Base-by-base conservation (phyloP, 2,329 filamentous ascomycete genomes). In the Hirsutella rhossiliensis region DNA sequence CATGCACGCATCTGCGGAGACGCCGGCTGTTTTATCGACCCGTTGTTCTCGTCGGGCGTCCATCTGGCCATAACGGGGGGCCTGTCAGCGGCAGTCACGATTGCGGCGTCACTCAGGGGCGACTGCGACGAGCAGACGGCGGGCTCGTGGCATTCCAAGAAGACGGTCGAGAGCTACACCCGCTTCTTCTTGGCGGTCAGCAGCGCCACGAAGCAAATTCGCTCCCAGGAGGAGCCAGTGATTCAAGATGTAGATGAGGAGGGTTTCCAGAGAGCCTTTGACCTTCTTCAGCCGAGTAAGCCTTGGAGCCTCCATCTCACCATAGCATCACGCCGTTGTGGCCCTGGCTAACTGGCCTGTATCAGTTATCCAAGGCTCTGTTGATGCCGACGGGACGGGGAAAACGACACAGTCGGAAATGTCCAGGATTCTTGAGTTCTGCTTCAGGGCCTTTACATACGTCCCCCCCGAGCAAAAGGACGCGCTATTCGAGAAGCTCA, bases 21-120 rank as follows among this genome's bases (percentile, higher is more conserved):
- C 46, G 69, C 69, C 0, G 69, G 66, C 2, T 66, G 62, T 48
- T 73, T 73, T 48, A 69, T 73, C 46, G 69, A 73, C 45, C 68
- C 68, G 0, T 65, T 61, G 45, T 73, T 72, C 54, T 69, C 66
- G 0, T 72, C 68, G 0, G 69, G 69, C 11, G 60, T 68, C 3
- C 69, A 73, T 47, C 54, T 73, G 1, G 70, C 70, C 2, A 31
- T 73, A 0, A 47, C 56, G 1, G 55, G 62, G 15, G 69, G 56
- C 4, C 59, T 75, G 0, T 67, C 69, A 1, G 69, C 71, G 0
- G 69, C 68, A 1, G 56, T 55, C 1, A 67, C 69, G 0, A 70
- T 73, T 17, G 50, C 51, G 4, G 68, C 69, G 0, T 50, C 60
- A 0, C 56, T 60, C 5, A 54, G 55, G 15, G 67, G 65, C 1